These are phyloP conservation scores for Hippophae tibetana DNA, from an alignment of 306 rosid genomes.

Conservation along the genomic window DNA sequence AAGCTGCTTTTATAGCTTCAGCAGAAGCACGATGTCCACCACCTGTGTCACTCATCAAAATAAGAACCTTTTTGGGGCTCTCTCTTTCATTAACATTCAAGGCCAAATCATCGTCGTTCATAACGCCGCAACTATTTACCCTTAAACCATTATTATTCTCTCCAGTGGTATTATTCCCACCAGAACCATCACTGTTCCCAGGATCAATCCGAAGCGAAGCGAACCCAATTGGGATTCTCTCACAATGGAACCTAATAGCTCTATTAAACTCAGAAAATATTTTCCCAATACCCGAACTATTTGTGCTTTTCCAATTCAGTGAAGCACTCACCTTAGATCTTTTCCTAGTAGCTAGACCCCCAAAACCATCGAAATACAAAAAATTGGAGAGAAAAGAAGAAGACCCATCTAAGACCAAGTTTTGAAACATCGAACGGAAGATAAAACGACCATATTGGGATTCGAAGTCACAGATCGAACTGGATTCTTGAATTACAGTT, in stretches of 20 bases:
- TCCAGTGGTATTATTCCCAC: slow-evolving; percentile 19
- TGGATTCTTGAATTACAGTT: slow-evolving; percentile 35
- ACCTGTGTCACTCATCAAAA: slow-evolving; percentile 98
- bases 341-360: slow-evolving; percentile 12
- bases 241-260: slow-evolving; percentile 52
- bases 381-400: slow-evolving; percentile 36
- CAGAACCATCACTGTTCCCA: slow-evolving; percentile 26
- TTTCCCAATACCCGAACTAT: slow-evolving; percentile 29
- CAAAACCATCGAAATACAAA: slow-evolving; percentile 26
- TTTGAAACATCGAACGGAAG: slow-evolving; percentile 27
- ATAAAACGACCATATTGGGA: slow-evolving; percentile 49
- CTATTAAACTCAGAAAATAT: slow-evolving; percentile 50
- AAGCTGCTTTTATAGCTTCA: slow-evolving; percentile 86
- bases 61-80: slow-evolving; percentile 59
- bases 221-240: slow-evolving; percentile 62
- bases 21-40: slow-evolving; percentile 99
- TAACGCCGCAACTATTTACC: slow-evolving; percentile 24
- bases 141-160: slow-evolving; percentile 26
- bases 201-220: slow-evolving; percentile 47
- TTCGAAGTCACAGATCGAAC: slow-evolving; percentile 35
- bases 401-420: slow-evolving; percentile 29
- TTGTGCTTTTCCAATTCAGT: slow-evolving; percentile 26
- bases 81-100: slow-evolving; percentile 27
- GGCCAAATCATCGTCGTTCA: slow-evolving; percentile 22
- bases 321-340: slow-evolving; percentile 33